A percentile compares a stretch with the other conserved stretches of the same genome.
These are phyloP conservation scores for Prunus armeniaca DNA, from an alignment of 306 rosid species.

Conservation along the genomic window DNA sequence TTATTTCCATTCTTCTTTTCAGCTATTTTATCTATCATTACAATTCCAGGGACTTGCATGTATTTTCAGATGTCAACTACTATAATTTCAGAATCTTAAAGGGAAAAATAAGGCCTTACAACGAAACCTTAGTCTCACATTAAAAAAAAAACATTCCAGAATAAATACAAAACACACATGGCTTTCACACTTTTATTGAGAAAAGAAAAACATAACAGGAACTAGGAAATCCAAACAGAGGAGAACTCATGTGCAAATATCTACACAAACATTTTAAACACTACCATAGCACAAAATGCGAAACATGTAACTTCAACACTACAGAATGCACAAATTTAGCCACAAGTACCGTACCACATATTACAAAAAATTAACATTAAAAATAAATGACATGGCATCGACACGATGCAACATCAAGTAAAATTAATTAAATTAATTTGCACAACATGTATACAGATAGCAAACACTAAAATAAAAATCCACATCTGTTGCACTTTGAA, in stretches of 20 bases:
- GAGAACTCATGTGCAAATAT: neutral
- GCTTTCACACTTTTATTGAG: neutral
- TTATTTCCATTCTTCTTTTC: neutral
- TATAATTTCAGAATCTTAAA: too few species aligned
- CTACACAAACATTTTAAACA: neutral
- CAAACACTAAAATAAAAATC: neutral
- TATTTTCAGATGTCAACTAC: too few species aligned
- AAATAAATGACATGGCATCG: neutral
- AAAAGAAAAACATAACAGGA: neutral
- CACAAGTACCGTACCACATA: neutral
- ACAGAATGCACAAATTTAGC: neutral
- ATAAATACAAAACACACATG: neutral
- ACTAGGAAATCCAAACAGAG: neutral
- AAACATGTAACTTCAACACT: neutral
- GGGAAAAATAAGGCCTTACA: too few species aligned
- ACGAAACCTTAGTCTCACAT: neutral
- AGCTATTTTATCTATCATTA: neutral
- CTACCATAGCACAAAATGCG: neutral
- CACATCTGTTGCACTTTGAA: neutral
- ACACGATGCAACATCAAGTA: neutral
- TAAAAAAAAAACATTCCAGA: neutral
- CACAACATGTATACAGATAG: neutral
- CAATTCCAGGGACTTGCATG: neutral
- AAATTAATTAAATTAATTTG: neutral
- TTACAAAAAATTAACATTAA: neutral